Percentiles rank a stretch among this genome's conserved stretches.
Conservation (phyloP, 176 grass and related monocot species). For the Oryza glaberrima region DNA sequence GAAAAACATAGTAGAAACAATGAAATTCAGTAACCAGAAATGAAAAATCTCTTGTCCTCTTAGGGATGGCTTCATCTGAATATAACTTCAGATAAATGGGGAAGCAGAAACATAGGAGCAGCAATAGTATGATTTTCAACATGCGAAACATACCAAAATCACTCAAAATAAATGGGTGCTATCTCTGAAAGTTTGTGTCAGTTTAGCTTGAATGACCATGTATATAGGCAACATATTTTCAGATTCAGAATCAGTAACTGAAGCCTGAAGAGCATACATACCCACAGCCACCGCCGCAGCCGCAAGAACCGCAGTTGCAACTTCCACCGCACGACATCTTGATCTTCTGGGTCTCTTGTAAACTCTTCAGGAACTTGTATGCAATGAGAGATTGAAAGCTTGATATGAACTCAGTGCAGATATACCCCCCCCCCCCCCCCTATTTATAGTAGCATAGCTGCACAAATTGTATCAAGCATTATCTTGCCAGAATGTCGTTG, state of each 20-base stretch:
- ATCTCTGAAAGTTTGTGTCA: background rate
- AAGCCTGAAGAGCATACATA: background rate
- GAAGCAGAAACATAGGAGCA: background rate
- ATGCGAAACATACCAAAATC: background rate
- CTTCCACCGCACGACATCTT: conserved; percentile 36
- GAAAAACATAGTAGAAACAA: background rate
- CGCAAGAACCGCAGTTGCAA: conserved; percentile 40
- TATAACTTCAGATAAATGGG: background rate
- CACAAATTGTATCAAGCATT: background rate
- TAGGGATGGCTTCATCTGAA: background rate
- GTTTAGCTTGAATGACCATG: background rate
- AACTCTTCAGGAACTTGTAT: background rate
- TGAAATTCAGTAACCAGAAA: background rate
- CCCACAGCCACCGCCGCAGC: conserved; percentile 29
- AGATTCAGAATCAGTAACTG: background rate
- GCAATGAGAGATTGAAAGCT: conserved; percentile 3
- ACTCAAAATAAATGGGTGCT: background rate
- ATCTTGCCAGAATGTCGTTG: background rate
- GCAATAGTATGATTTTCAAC: too few relatives aligned
- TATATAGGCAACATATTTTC: background rate
- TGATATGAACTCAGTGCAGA: conserved; percentile 8
- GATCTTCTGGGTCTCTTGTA: background rate
- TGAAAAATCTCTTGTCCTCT: background rate
- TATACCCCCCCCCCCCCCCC: background rate
- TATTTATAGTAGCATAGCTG: conserved; percentile 14